Conservation (phyloP, 2,329 filamentous ascomycete species). For the Cladophialophora bantiana region DNA sequence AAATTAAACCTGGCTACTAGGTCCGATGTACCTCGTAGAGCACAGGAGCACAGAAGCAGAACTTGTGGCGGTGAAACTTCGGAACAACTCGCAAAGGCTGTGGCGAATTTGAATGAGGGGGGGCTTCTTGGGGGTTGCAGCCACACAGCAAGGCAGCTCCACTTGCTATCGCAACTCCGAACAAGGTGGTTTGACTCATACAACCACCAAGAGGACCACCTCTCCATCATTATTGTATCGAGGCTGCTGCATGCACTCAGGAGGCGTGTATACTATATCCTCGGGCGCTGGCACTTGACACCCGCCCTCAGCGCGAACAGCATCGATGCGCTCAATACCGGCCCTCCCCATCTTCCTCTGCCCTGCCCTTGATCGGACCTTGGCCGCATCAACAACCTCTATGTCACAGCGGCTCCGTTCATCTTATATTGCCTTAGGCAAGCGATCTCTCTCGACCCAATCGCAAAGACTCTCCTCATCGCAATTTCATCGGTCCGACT, state of each 20-base stretch:
- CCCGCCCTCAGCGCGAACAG: neutral
- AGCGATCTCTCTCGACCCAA: conserved; percentile 27
- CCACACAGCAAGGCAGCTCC: neutral
- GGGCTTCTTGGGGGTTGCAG: neutral
- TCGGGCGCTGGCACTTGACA: neutral
- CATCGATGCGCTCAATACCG: conserved; percentile 23
- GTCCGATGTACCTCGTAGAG: no score
- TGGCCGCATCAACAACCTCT: conserved; percentile 21
- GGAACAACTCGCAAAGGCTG: neutral
- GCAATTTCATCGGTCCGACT: conserved; percentile 67
- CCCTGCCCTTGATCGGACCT: conserved; percentile 31
- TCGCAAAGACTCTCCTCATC: conserved; percentile 49
- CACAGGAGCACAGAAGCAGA: neutral
- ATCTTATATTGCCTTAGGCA: conserved; percentile 33
- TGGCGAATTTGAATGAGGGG: conserved; percentile 14
- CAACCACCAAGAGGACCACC: neutral
- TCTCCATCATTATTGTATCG: neutral
- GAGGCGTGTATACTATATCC: neutral
- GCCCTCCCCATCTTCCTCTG: conserved; percentile 29
- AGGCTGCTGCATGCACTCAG: neutral
- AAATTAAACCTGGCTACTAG: no score
- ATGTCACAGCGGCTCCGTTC: conserved; percentile 28
- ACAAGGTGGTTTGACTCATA: neutral
- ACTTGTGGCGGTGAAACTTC: conserved; percentile 7
- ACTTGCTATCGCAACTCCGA: neutral